Evolutionary conservation across 2,329 filamentous ascomycete genomes (phyloP).

Genomic region (Microsporum ferrugineum): DNA sequence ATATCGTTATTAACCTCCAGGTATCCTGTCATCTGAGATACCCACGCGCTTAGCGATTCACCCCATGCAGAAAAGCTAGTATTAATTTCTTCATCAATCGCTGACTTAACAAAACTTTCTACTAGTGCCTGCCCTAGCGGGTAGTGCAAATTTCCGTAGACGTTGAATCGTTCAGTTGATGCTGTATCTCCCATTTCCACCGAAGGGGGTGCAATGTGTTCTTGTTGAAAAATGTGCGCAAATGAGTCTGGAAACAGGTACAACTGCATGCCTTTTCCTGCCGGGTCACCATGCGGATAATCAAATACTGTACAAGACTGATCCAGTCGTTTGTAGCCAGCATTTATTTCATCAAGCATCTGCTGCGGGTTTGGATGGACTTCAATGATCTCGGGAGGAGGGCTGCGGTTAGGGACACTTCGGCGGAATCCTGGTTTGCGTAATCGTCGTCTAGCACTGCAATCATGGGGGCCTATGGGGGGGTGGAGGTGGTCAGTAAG

Average conservation of each 20-base stretch:
- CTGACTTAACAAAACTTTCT: conserved; percentile 20
- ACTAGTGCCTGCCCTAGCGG: conserved; percentile 15
- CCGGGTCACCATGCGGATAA: conserved; percentile 11
- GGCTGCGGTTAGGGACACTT: conserved; percentile 16
- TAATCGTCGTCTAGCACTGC: conserved; percentile 19
- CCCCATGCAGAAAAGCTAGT: conserved; percentile 16
- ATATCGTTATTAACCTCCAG: conserved; percentile 20
- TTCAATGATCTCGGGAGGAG: conserved; percentile 10
- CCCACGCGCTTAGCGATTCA: conserved; percentile 16
- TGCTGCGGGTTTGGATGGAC: conserved; percentile 6
- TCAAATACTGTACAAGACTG: conserved; percentile 17
- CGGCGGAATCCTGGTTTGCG: conserved; percentile 14
- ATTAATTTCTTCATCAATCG: conserved; percentile 18
- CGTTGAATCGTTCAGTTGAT: conserved; percentile 2
- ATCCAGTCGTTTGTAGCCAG: conserved; percentile 17
- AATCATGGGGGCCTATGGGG: conserved; percentile 14
- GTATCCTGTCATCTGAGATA: conserved; percentile 21
- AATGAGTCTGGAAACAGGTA: conserved; percentile 14
- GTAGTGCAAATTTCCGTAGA: conserved; percentile 15
- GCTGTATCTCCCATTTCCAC: no score
- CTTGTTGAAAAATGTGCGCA: conserved; percentile 7
- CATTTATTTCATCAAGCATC: conserved; percentile 18
- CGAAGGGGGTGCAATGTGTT: neutral
- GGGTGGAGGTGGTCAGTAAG: conserved; percentile 9
- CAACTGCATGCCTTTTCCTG: no score